A percentile compares a stretch with the other conserved stretches of the same genome.
These are phyloP conservation scores for Theileria equi DNA, from an alignment of 169 alveolate species.

Conservation along the genomic window DNA sequence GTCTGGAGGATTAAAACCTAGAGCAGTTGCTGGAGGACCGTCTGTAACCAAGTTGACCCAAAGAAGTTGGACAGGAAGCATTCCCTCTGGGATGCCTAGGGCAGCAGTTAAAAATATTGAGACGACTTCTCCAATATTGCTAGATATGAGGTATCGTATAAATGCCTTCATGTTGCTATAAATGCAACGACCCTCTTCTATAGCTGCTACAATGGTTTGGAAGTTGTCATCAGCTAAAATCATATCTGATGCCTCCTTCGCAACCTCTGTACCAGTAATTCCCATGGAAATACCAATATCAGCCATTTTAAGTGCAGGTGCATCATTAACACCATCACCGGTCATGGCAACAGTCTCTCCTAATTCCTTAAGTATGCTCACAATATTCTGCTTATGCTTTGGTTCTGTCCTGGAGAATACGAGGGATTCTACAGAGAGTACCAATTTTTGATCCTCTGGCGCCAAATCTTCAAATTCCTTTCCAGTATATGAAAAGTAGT, in stretches of 20 bases:
- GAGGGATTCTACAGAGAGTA: constrained; percentile 80
- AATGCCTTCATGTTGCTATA: constrained; percentile 98
- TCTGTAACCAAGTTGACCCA: constrained; percentile 99
- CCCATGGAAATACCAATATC: constrained; percentile 99
- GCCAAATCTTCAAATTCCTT: constrained; percentile 89
- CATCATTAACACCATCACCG: constrained; percentile 99
- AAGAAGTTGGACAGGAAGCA: constrained; percentile 97
- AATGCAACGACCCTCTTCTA: constrained; percentile 98
- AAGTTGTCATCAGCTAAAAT: constrained; percentile 98
- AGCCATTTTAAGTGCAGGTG: constrained; percentile 99
- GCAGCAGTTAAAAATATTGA: constrained; percentile 98
- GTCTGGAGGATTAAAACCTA: constrained; percentile 99
- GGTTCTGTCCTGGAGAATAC: constrained; percentile 99
- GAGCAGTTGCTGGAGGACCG: constrained; percentile 99
- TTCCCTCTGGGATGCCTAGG: constrained; percentile 95
- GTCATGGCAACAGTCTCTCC: constrained; percentile 96
- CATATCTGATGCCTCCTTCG: constrained; percentile 99
- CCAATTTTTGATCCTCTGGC: constrained; percentile 71
- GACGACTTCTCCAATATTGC: constrained; percentile 99
- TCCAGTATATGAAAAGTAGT: constrained; percentile 88
- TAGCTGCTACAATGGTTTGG: constrained; percentile 98
- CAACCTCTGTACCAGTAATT: constrained; percentile 99
- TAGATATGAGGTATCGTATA: constrained; percentile 95
- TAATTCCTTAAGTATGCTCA: constrained; percentile 86
- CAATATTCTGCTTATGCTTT: constrained; percentile 95